A percentile compares a stretch with the other conserved stretches of the same genome.
Conservation (phyloP, 495 filamentous ascomycete species). For the Daldinia concentrica region DNA sequence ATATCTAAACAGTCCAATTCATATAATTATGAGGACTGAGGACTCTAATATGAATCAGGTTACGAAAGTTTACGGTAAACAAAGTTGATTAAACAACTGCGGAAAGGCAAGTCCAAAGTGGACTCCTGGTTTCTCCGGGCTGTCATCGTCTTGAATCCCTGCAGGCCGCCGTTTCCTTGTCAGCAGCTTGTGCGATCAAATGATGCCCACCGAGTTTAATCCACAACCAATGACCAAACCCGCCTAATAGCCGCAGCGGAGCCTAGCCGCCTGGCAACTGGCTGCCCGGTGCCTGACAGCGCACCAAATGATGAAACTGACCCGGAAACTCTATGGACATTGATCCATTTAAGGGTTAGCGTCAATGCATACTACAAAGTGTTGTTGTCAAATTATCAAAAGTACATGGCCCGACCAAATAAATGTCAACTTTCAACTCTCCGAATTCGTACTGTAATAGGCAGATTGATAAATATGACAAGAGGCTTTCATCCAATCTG, state of each 20-base stretch:
- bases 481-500: not conserved
- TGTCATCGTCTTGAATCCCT: slow-evolving; percentile 35
- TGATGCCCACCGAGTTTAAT: slow-evolving; percentile 11
- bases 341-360: slow-evolving; percentile 1
- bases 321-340: not conserved
- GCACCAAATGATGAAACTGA: slow-evolving; percentile 1
- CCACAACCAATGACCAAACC: slow-evolving; percentile 10
- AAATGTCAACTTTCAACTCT: not conserved
- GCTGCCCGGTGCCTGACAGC: slow-evolving; percentile 3
- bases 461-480: not conserved
- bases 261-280: slow-evolving; percentile 9
- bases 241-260: not conserved
- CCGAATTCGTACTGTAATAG: slow-evolving; percentile 7
- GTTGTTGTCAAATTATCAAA: not conserved
- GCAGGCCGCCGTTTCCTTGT: slow-evolving; percentile 31
- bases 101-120: slow-evolving; percentile 24
- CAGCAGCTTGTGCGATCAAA: slow-evolving; percentile 24
- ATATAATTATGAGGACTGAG: not conserved
- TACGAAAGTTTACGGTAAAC: slow-evolving; percentile 33
- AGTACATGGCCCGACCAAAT: not conserved
- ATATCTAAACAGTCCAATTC: slow-evolving; percentile 16
- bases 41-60: slow-evolving; percentile 6
- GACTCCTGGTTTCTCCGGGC: slow-evolving; percentile 34
- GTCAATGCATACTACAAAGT: not conserved
- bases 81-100: slow-evolving; percentile 22